phyloP scores from a whole-genome alignment of 139 green algal genomes.

The Monoraphidium neglectum region DNA sequence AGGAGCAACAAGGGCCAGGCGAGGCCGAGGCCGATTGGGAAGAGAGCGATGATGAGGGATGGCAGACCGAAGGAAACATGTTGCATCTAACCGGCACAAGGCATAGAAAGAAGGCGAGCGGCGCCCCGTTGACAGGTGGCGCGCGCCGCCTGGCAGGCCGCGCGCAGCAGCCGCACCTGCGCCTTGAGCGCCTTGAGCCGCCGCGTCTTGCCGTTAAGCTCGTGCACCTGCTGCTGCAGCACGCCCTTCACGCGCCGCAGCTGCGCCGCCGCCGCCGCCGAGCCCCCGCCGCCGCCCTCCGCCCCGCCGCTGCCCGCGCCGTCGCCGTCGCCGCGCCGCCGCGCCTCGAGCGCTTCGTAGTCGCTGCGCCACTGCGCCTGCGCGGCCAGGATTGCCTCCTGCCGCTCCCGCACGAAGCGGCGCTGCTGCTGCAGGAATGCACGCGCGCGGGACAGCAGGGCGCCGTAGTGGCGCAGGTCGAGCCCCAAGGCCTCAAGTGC shows the following conservation, averaged over 20 bases:
- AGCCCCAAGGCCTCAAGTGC: too few species aligned
- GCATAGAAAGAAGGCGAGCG: too few species aligned
- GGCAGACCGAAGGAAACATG: too few species aligned
- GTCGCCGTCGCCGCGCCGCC: too few species aligned
- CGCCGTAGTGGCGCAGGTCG: too few species aligned
- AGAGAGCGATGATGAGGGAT: too few species aligned
- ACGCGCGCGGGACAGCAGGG: too few species aligned
- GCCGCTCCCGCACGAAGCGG: slow-evolving; percentile 7
- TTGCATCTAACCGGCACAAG: too few species aligned
- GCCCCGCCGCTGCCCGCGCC: background rate
- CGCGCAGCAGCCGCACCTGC: background rate
- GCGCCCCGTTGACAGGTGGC: too few species aligned
- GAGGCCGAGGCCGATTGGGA: too few species aligned
- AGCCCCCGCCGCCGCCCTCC: background rate
- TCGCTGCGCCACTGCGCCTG: slow-evolving; percentile 24
- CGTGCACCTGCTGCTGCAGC: slow-evolving; percentile 44
- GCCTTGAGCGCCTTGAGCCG: slow-evolving; percentile 27
- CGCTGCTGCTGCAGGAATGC: slow-evolving; percentile 26
- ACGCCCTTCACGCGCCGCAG: slow-evolving; percentile 36
- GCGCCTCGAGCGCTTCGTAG: slow-evolving; percentile 8
- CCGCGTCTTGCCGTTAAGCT: slow-evolving; percentile 40
- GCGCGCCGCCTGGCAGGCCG: too few species aligned
- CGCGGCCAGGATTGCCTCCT: slow-evolving; percentile 17
- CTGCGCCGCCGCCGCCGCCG: slow-evolving; percentile 22
- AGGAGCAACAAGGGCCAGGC: too few species aligned